These are phyloP conservation scores for Lycium ferocissimum DNA, from an alignment of 257 asterid genomes.

Conservation along the genomic window DNA sequence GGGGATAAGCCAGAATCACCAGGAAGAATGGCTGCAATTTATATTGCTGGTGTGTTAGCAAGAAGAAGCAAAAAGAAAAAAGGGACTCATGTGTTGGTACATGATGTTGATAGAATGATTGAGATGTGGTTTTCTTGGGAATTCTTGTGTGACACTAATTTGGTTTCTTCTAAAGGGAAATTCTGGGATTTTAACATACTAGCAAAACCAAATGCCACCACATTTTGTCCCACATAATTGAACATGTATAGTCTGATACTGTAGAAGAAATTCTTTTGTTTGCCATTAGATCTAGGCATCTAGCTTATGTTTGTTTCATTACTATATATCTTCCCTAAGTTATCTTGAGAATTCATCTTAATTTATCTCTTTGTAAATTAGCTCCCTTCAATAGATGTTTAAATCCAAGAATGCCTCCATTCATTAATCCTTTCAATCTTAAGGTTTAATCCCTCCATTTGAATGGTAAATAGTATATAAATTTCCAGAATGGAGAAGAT, in stretches of 20 bases:
- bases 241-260: not conserved
- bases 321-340: not conserved
- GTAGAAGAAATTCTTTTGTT: not conserved
- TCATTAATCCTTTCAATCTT: not conserved
- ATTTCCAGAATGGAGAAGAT: constrained; percentile 17
- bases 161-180: constrained; percentile 80
- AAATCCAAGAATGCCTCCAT: not conserved
- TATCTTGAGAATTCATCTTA: not conserved
- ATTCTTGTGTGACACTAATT: constrained; percentile 74
- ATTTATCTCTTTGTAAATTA: not conserved
- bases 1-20: constrained; percentile 68
- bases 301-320: constrained; percentile 14
- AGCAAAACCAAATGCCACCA: constrained; percentile 50
- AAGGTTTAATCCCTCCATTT: not conserved
- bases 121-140: constrained; percentile 95
- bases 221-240: constrained; percentile 46
- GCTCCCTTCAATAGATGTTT: not conserved
- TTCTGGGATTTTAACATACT: constrained; percentile 69
- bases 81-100: constrained; percentile 61
- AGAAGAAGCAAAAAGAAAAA: constrained; percentile 62
- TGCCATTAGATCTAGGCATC: constrained; percentile 1
- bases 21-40: constrained; percentile 83
- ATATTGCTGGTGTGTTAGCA: constrained; percentile 70
- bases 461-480: not conserved
- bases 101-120: constrained; percentile 73